Percentiles rank a stretch among this genome's conserved stretches.
phyloP scores from a whole-genome alignment of 2,329 filamentous ascomycete genomes.

The Ophiobolus disseminans region DNA sequence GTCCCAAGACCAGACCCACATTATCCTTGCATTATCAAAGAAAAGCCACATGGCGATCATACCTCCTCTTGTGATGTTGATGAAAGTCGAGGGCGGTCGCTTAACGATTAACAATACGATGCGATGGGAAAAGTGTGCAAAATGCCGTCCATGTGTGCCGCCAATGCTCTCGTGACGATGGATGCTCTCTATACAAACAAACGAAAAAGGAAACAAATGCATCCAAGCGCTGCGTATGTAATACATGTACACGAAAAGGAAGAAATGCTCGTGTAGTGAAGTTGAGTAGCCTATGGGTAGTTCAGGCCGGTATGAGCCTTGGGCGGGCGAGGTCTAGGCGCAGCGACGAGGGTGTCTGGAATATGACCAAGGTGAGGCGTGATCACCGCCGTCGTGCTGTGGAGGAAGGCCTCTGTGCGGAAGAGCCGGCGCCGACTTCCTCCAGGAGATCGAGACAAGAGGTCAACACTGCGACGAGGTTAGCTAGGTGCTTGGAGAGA shows the following conservation, averaged over 20 bases:
- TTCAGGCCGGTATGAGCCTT: conserved; percentile 4
- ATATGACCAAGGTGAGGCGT: conserved; percentile 4
- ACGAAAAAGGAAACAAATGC: conserved; percentile 21
- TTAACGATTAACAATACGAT: no score
- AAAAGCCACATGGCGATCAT: no score
- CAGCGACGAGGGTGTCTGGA: conserved; percentile 15
- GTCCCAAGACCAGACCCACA: conserved; percentile 17
- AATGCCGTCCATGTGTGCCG: conserved; percentile 8
- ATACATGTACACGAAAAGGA: conserved; percentile 39
- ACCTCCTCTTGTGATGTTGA: no score
- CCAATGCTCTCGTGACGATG: conserved; percentile 15
- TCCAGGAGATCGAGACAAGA: conserved; percentile 63
- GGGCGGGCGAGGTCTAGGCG: conserved; percentile 21
- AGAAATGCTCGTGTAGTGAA: conserved; percentile 10
- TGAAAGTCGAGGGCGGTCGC: no score
- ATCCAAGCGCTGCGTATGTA: conserved; percentile 24
- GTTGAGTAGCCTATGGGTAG: background rate
- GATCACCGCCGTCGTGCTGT: conserved; percentile 45
- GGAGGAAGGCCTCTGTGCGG: conserved; percentile 39
- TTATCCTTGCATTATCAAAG: conserved; percentile 17
- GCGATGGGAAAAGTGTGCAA: conserved; percentile 20
- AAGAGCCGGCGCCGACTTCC: conserved; percentile 43
- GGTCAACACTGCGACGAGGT: conserved; percentile 54
- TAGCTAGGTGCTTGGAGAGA: conserved; percentile 6
- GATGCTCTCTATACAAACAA: conserved; percentile 17